Base-by-base conservation (phyloP, 208 protist species). In the Trypanosoma vivax region DNA sequence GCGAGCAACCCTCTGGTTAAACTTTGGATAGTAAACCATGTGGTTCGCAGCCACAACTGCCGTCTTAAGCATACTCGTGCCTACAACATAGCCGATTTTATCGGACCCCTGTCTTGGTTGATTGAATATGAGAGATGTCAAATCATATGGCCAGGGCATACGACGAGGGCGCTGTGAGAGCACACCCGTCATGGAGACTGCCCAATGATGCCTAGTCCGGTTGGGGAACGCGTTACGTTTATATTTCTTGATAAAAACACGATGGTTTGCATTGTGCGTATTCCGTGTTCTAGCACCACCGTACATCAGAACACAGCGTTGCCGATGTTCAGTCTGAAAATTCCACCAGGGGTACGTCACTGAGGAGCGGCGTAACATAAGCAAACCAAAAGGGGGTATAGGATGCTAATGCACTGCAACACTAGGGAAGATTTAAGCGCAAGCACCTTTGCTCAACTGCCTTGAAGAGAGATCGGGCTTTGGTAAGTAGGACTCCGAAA, bases 11-110 rank as follows among this genome's bases (percentile, higher is more conserved):
- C 85, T 74, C 58, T 95, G 88, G 59, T 95, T 95, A 57, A 91
- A 95, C 64, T 95, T 95, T 19, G 88, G 88, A 49, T 95, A 95
- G 69, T 95, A 95, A 27, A 95, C 88, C 77, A 95, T 83, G 63
- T 95, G 80, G 55, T 93, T 95, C 25, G 83, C 68, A 3, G 88
- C 84, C 16, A 95, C 83, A 14, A 95, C 75, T 24, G 88, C 81
- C 24, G 88, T 95, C 71, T 95, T 95, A 23, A 95, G 78, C 88
- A 95, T 95, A 60, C 79, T 90, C 34, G 88, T 95, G 38, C 85
- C 83, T 5, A 95, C 88, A 18, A 95, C 88, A 60, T 95, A 95
- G 30, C 88, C 88, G 59, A 95, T 91, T 64, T 95, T 95, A 55
- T 95, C 88, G 34, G 84, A 93, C 2, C 88, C 88, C 50, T 92